Evolutionary conservation across 441 rosid genomes (phyloP), one percentile per base, ranked within the genome.

Genomic region (Arabidopsis hybrid): DNA sequence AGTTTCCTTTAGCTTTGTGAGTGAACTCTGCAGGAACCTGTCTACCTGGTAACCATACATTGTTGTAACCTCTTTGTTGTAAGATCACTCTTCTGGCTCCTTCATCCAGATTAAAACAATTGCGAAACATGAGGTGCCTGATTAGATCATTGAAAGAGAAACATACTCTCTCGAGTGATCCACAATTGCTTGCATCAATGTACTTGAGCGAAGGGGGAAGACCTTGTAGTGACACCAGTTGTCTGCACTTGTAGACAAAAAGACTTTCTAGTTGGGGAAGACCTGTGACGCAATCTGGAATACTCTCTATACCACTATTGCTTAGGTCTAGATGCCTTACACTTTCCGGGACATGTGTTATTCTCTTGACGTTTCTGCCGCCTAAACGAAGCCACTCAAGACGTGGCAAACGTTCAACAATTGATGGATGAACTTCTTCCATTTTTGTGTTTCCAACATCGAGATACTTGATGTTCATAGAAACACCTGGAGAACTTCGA

Each of bases 41-140:
- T 49, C 21, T 65, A 65, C 69, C 46, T 26, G 58, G 69, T 49
- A 65, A 65, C 3, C 69, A 65, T 11, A 65, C 43, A 49, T 65
- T 10, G 0, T 35, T 3, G 17, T 17, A 14, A 12, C 4, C 40
- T 0, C 8, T 18, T 49, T 49, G 69, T 65, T 65, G 58, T 11
- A 65, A 3, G 17, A 65, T 7, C 7, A 49, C 56, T 65, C 58
- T 49, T 65, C 49, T 65, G 16, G 58, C 35, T 65, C 49, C 69
- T 45, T 65, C 46, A 35, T 65, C 32, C 6, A 65, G 34, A 4
- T 49, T 49, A 12, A 39, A 17, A 39, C 47, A 17, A 17, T 34
- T 34, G 11, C 2, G 18, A 7, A 57, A 34, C 34, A 18, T 21
- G 65, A 39, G 3, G 8, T 18, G 1, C 32, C 0, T 21, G 0